phyloP scores from a whole-genome alignment of 148 eudicot genomes.

The Fagopyrum tataricum region DNA sequence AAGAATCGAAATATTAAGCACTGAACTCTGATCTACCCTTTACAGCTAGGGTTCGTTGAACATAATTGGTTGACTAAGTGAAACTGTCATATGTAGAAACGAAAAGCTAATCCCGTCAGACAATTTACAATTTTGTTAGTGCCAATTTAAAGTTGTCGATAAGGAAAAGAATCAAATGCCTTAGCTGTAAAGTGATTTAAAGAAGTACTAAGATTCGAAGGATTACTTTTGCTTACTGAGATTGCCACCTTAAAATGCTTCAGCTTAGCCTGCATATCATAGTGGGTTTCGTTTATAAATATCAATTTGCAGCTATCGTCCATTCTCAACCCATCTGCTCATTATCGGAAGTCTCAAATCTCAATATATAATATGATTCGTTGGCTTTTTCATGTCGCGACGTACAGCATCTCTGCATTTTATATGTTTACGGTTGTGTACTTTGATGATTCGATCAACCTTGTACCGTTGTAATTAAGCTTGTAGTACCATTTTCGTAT shows the following conservation, averaged over 20 bases:
- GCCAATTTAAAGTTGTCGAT: not conserved
- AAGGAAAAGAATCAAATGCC: constrained; percentile 1
- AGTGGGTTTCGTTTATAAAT: not conserved
- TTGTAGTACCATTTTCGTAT: no score
- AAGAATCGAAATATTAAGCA: no score
- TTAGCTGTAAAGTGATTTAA: not conserved
- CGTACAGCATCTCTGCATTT: not conserved
- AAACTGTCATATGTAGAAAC: not conserved
- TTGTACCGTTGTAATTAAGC: not conserved
- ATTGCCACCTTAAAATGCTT: not conserved
- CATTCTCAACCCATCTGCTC: not conserved
- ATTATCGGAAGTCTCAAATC: no score
- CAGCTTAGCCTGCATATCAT: not conserved
- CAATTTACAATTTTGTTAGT: not conserved
- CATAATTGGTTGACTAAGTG: not conserved
- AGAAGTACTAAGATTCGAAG: not conserved
- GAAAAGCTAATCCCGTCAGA: not conserved
- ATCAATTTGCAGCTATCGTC: not conserved
- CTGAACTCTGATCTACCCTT: no score
- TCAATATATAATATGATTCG: no score
- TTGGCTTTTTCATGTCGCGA: no score
- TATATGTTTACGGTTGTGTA: not conserved
- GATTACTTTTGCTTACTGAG: not conserved
- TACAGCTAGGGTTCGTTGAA: not conserved
- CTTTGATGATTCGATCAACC: not conserved